Conservation (phyloP, 768 basidiomycete genomes). For the Ramaria sp. region DNA sequence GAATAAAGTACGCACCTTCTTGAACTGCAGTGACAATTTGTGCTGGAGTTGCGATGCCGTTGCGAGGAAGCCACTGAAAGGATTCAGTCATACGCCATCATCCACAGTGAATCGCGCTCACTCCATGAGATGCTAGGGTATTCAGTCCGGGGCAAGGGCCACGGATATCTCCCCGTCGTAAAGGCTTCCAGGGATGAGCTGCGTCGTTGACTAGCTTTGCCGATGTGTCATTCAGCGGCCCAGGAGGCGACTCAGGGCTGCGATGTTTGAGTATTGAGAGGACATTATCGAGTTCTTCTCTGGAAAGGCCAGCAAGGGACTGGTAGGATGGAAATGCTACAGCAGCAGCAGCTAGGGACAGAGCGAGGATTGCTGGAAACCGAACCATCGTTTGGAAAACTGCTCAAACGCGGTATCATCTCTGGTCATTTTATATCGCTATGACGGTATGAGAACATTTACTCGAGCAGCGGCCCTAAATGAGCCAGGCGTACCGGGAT, state of each 20-base stretch:
- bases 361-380: too few relatives aligned
- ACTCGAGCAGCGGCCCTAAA: too few relatives aligned
- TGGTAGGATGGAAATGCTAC: neutral
- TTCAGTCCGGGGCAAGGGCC: constrained; percentile 10
- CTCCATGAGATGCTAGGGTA: constrained; percentile 6
- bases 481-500: too few relatives aligned
- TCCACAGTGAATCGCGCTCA: neutral
- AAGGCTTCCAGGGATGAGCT: neutral
- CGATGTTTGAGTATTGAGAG: neutral
- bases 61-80: constrained; percentile 2
- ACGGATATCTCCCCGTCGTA: neutral
- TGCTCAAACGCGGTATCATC: too few relatives aligned
- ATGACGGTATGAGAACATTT: too few relatives aligned
- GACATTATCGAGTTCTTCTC: neutral
- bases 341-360: too few relatives aligned
- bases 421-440: too few relatives aligned
- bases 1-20: neutral
- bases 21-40: constrained; percentile 6
- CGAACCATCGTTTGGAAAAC: too few relatives aligned
- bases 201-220: constrained; percentile 4
- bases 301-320: constrained; percentile 2
- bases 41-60: constrained; percentile 5
- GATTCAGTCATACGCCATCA: too few relatives aligned
- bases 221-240: neutral
- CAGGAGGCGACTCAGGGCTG: neutral